phyloP scores from a whole-genome alignment of 2,329 filamentous ascomycete species.

The Reticulascus tulasneorum region DNA sequence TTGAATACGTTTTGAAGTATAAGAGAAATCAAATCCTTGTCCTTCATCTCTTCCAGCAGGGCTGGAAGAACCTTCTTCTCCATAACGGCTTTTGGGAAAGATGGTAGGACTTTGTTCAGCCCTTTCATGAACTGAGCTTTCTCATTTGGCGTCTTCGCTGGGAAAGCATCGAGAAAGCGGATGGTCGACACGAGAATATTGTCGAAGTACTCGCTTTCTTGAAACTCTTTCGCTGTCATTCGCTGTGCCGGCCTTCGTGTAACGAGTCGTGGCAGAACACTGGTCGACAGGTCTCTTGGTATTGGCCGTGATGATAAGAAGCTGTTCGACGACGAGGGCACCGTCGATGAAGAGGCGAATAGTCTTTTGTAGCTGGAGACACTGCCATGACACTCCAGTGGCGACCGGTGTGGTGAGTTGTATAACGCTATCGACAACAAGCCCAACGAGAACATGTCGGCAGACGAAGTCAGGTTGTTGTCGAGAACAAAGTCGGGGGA shows the following conservation, averaged over 20 bases:
- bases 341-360: conserved; percentile 72
- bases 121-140: conserved; percentile 91
- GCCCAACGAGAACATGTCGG: conserved; percentile 93
- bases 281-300: conserved; percentile 70
- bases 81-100: conserved; percentile 89
- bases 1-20: conserved; percentile 92
- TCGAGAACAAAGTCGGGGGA: conserved; percentile 95
- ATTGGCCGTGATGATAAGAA: conserved; percentile 77
- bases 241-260: conserved; percentile 83
- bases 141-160: conserved; percentile 85
- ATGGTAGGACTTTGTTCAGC: conserved; percentile 78
- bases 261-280: conserved; percentile 80
- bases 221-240: conserved; percentile 84
- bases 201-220: conserved; percentile 93
- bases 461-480: conserved; percentile 75
- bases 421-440: conserved; percentile 86
- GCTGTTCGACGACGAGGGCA: conserved; percentile 77
- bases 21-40: conserved; percentile 77
- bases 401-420: conserved; percentile 88
- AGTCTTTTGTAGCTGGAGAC: conserved; percentile 80
- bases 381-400: conserved; percentile 77
- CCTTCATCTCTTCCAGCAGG: conserved; percentile 88
- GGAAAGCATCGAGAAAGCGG: conserved; percentile 85
- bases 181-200: conserved; percentile 96
- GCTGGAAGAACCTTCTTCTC: conserved; percentile 92